Evolutionary conservation across 495 filamentous ascomycete genomes (phyloP).

Genomic region (Chlorociboria aeruginascens): DNA sequence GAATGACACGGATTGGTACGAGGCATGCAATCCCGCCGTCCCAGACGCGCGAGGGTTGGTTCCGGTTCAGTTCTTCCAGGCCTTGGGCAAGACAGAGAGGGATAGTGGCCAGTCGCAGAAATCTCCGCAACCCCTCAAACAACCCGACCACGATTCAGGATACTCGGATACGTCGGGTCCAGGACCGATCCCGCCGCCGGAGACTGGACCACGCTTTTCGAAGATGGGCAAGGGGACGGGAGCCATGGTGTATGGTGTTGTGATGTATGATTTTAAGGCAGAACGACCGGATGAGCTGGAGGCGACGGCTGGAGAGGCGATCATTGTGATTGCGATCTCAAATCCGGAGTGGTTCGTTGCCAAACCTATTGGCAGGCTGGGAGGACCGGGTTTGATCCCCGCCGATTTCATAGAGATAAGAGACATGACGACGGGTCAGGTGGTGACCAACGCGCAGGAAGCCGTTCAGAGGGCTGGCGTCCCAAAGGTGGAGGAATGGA

Average conservation of each 20-base stretch:
- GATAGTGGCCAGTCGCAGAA: conserved; percentile 70
- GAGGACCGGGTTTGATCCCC: conserved; percentile 89
- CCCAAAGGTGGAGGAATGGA: conserved; percentile 98
- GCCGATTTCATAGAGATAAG: conserved; percentile 95
- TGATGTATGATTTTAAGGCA: conserved; percentile 93
- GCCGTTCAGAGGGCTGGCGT: conserved; percentile 85
- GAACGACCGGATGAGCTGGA: conserved; percentile 93
- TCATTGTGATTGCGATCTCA: conserved; percentile 98
- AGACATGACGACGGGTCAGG: conserved; percentile 79
- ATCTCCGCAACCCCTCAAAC: conserved; percentile 44
- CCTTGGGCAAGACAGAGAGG: conserved; percentile 79
- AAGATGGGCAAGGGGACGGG: conserved; percentile 36
- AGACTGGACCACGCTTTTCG: conserved; percentile 24
- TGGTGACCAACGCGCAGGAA: conserved; percentile 72
- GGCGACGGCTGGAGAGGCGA: conserved; percentile 87
- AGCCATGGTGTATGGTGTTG: conserved; percentile 90
- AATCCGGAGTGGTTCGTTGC: conserved; percentile 99
- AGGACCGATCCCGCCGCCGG: conserved; percentile 19
- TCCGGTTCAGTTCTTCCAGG: conserved; percentile 85
- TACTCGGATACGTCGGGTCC: conserved; percentile 52
- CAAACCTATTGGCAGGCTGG: conserved; percentile 90
- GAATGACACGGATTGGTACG: conserved; percentile 93
- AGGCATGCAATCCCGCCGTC: conserved; percentile 91
- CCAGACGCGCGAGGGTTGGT: conserved; percentile 83
- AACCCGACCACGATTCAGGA: conserved; percentile 61